These are phyloP conservation scores for Russula ochroleuca DNA, from an alignment of 768 basidiomycete genomes.

Conservation along the genomic window DNA sequence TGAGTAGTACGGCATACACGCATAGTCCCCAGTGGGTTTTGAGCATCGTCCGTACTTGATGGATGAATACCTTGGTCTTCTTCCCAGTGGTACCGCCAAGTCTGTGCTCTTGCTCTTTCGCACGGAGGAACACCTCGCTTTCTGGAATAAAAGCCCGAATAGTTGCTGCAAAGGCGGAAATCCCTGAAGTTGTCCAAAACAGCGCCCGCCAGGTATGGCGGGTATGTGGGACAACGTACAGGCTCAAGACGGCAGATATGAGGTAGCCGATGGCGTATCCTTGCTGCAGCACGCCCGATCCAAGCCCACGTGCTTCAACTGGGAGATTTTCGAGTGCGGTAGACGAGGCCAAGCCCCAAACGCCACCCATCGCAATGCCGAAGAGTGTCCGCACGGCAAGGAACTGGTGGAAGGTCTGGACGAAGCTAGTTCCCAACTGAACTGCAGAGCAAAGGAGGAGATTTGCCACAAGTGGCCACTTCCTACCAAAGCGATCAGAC, in stretches of 20 bases:
- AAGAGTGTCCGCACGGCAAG: slow-evolving; percentile 79
- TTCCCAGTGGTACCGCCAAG: slow-evolving; percentile 36
- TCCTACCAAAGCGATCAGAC: slow-evolving; percentile 88
- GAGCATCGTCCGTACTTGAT: slow-evolving; percentile 71
- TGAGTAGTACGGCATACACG: slow-evolving; percentile 78
- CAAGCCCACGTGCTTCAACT: slow-evolving; percentile 78
- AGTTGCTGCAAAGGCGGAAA: slow-evolving; percentile 64
- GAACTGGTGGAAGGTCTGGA: slow-evolving; percentile 71
- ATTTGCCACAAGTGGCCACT: slow-evolving; percentile 86
- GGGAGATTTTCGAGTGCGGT: slow-evolving; percentile 89
- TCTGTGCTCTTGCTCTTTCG: slow-evolving; percentile 50
- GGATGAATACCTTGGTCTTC: slow-evolving; percentile 69
- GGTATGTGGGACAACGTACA: slow-evolving; percentile 48
- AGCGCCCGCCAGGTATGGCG: slow-evolving; percentile 58
- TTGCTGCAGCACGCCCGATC: slow-evolving; percentile 80
- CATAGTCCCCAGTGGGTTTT: slow-evolving; percentile 77
- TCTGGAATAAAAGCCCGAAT: slow-evolving; percentile 72
- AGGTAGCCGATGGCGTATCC: slow-evolving; percentile 88
- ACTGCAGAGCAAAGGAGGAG: slow-evolving; percentile 65
- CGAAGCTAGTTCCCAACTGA: slow-evolving; percentile 78
- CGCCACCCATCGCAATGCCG: slow-evolving; percentile 83
- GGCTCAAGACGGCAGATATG: slow-evolving; percentile 77
- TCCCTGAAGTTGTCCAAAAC: slow-evolving; percentile 75
- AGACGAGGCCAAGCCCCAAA: slow-evolving; percentile 81
- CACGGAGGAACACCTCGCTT: slow-evolving; percentile 65